Percentiles rank a stretch among this genome's conserved stretches.
Evolutionary conservation across 352 stramenopile genomes (phyloP).

Genomic region (Pythium oligandrum): DNA sequence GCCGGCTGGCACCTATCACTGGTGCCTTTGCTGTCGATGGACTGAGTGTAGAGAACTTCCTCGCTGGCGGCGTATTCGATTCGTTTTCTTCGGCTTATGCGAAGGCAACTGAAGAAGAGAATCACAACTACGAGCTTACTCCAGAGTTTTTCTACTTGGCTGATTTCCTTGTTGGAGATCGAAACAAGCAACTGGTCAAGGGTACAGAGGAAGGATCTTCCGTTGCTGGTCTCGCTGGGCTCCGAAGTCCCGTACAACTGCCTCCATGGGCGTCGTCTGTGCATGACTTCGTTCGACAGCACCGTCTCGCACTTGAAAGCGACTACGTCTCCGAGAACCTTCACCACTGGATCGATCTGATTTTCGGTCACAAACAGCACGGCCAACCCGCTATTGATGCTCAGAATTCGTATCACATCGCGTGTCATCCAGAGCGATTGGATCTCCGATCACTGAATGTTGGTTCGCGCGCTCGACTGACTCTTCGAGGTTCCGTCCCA

Average conservation of each 20-base stretch:
- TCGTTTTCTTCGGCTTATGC: slow-evolving; percentile 56
- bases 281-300: slow-evolving; percentile 96
- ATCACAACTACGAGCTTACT: slow-evolving; percentile 62
- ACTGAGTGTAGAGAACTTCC: slow-evolving; percentile 7
- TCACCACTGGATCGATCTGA: slow-evolving; percentile 98
- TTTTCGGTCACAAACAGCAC: slow-evolving; percentile 98
- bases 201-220: slow-evolving; percentile 25
- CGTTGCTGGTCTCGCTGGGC: slow-evolving; percentile 12
- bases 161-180: slow-evolving; percentile 60
- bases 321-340: slow-evolving; percentile 97
- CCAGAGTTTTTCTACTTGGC: slow-evolving; percentile 82
- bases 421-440: slow-evolving; percentile 70
- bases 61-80: slow-evolving; percentile 34
- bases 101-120: slow-evolving; percentile 50
- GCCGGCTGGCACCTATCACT: slow-evolving; percentile 67
- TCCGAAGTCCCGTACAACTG: slow-evolving; percentile 88
- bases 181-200: slow-evolving; percentile 56
- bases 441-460: slow-evolving; percentile 62
- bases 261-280: slow-evolving; percentile 95
- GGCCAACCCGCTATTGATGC: slow-evolving; percentile 82
- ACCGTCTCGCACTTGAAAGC: slow-evolving; percentile 95
- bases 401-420: slow-evolving; percentile 92
- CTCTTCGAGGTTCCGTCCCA: slow-evolving; percentile 69
- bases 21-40: slow-evolving; percentile 31
- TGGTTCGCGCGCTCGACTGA: slow-evolving; percentile 44